A percentile compares a stretch with the other conserved stretches of the same genome.
Evolutionary conservation across 495 filamentous ascomycete genomes (phyloP).

Genomic region (Xylaria acuta): DNA sequence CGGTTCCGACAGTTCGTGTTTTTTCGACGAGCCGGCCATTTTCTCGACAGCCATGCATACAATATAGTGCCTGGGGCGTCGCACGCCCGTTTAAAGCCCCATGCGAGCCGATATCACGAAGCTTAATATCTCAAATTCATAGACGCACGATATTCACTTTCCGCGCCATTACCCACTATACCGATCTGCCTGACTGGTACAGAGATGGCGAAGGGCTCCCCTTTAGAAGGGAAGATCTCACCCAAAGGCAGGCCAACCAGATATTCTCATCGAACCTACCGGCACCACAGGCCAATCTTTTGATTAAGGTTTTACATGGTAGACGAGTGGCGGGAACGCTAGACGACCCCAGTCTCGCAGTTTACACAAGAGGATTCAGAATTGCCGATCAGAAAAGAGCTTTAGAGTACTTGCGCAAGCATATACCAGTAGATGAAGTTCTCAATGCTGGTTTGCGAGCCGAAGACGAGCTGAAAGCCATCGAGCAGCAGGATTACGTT

Average conservation of each 20-base stretch:
- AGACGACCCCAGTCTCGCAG: conserved; percentile 54
- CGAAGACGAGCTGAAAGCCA: conserved; percentile 63
- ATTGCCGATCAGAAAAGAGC: conserved; percentile 51
- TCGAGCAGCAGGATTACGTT: conserved; percentile 61
- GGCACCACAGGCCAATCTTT: conserved; percentile 62
- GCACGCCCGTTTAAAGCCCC: conserved; percentile 17
- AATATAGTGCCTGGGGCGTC: conserved; percentile 31
- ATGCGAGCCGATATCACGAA: conserved; percentile 14
- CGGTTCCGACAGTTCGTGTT: conserved; percentile 25
- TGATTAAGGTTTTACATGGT: conserved; percentile 73
- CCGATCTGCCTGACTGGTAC: conserved; percentile 55
- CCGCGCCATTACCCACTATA: conserved; percentile 48
- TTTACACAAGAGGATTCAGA: conserved; percentile 43
- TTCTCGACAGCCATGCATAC: conserved; percentile 28
- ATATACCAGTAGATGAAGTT: conserved; percentile 78
- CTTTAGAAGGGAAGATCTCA: conserved; percentile 55
- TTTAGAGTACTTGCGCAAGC: conserved; percentile 70
- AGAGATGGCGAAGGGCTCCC: conserved; percentile 53
- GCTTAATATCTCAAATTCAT: conserved; percentile 30
- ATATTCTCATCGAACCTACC: conserved; percentile 67
- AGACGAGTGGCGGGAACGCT: conserved; percentile 78
- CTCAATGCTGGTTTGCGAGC: conserved; percentile 58
- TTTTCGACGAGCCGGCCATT: conserved; percentile 30
- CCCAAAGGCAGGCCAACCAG: conserved; percentile 58
- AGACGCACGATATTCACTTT: conserved; percentile 39